Conservation (phyloP, 805 yeast genomes). For the Hanseniaspora mollemarum region DNA sequence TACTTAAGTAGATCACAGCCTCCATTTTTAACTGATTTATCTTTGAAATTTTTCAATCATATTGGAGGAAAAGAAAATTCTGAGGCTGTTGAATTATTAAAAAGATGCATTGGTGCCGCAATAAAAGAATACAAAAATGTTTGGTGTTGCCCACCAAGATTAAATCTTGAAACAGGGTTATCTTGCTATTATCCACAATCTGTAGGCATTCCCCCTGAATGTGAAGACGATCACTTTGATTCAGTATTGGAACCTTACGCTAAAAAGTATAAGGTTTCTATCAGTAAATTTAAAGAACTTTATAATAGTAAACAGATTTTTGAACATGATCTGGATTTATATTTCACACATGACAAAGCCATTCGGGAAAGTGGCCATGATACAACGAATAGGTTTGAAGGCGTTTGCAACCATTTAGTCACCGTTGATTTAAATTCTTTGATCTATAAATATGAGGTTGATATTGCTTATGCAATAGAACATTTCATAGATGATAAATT, state of each 20-base stretch:
- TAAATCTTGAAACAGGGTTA: slow-evolving; percentile 61
- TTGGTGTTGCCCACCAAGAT: slow-evolving; percentile 68
- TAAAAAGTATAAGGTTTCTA: slow-evolving; percentile 43
- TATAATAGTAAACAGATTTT: slow-evolving; percentile 56
- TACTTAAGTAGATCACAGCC: slow-evolving; percentile 91
- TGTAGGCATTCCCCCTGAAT: slow-evolving; percentile 90
- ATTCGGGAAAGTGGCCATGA: slow-evolving; percentile 96
- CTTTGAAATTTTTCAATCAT: slow-evolving; percentile 52
- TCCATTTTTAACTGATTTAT: slow-evolving; percentile 91
- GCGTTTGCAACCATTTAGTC: slow-evolving; percentile 76
- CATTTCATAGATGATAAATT: slow-evolving; percentile 44
- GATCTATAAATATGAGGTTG: slow-evolving; percentile 79
- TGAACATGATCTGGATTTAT: slow-evolving; percentile 79
- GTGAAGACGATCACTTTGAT: slow-evolving; percentile 80
- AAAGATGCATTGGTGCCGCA: slow-evolving; percentile 61
- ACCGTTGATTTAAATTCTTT: slow-evolving; percentile 82
- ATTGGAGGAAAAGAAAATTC: slow-evolving; percentile 40
- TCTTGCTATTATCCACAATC: slow-evolving; percentile 89
- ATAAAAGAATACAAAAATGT: slow-evolving; percentile 73
- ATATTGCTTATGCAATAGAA: slow-evolving; percentile 57
- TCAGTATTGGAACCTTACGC: slow-evolving; percentile 59
- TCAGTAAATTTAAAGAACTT: slow-evolving; percentile 53
- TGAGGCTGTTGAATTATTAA: slow-evolving; percentile 49
- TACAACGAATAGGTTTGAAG: slow-evolving; percentile 81
- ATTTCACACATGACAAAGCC: slow-evolving; percentile 83